Conservation (phyloP, 805 yeast genomes). For the Jamesozyma piceae region DNA sequence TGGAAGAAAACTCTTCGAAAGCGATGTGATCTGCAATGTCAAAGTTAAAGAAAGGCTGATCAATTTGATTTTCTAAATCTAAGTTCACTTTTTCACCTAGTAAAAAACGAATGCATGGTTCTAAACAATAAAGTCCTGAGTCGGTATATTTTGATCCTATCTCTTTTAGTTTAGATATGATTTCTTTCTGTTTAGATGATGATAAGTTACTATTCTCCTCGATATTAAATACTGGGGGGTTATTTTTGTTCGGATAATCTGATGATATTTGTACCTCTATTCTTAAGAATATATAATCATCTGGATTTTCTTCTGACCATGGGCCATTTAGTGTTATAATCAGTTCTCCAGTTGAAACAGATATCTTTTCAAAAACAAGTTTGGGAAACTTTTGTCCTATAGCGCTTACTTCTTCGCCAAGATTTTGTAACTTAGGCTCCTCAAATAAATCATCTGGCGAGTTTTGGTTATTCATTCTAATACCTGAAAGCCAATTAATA, state of each 20-base stretch:
- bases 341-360: constrained; percentile 76
- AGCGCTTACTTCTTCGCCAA: constrained; percentile 85
- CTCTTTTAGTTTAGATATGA: constrained; percentile 42
- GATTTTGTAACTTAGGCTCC: constrained; percentile 42
- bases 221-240: constrained; percentile 47
- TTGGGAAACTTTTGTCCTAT: constrained; percentile 87
- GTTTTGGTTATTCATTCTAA: constrained; percentile 45
- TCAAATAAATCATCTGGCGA: constrained; percentile 33
- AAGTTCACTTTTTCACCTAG: constrained; percentile 69
- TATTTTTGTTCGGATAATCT: constrained; percentile 53
- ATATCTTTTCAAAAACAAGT: constrained; percentile 73
- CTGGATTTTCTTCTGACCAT: constrained; percentile 41
- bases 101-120: constrained; percentile 64
- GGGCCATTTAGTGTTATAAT: constrained; percentile 75
- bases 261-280: constrained; percentile 62
- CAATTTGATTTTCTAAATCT: constrained; percentile 29
- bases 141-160: constrained; percentile 50
- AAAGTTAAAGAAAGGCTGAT: constrained; percentile 25
- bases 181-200: constrained; percentile 39
- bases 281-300: constrained; percentile 51
- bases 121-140: constrained; percentile 60
- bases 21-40: constrained; percentile 26
- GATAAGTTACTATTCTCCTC: constrained; percentile 73
- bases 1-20: constrained; percentile 30
- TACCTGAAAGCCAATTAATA: constrained; percentile 89